phyloP scores from a whole-genome alignment of 768 basidiomycete species.

The Pleurotus djamor region DNA sequence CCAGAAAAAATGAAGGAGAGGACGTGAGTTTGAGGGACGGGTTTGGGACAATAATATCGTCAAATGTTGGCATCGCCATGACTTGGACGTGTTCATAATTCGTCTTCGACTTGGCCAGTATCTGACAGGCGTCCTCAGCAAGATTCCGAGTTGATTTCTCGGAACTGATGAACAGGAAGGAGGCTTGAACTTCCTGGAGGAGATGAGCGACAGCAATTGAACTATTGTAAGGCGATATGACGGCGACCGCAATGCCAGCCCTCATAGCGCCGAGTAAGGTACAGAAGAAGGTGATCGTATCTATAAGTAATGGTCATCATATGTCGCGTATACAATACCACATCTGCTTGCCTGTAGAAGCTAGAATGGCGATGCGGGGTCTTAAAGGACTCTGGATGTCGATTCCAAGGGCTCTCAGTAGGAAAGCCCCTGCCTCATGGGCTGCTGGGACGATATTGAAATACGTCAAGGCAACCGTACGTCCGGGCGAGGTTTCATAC shows the following conservation, averaged over 20 bases:
- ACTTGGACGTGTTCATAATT: background rate
- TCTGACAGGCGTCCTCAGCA: background rate
- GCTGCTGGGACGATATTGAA: constrained; percentile 20
- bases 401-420: constrained; percentile 14
- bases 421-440: constrained; percentile 17
- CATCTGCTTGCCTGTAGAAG: constrained; percentile 8
- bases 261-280: constrained; percentile 25
- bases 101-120: background rate
- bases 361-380: constrained; percentile 10
- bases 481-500: constrained; percentile 5
- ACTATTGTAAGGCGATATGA: constrained; percentile 36
- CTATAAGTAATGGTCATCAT: constrained; percentile 11
- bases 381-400: constrained; percentile 1
- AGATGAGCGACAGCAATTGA: constrained; percentile 41
- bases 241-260: constrained; percentile 28
- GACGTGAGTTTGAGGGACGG: background rate
- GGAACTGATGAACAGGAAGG: constrained; percentile 18
- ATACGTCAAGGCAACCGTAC: constrained; percentile 23
- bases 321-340: background rate
- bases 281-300: constrained; percentile 29
- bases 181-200: constrained; percentile 13
- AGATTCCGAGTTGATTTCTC: constrained; percentile 8
- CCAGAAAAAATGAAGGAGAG: background rate
- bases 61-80: background rate
- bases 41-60: background rate